Conservation (phyloP, 805 yeast species). For the Kodamaea neixiangensis region DNA sequence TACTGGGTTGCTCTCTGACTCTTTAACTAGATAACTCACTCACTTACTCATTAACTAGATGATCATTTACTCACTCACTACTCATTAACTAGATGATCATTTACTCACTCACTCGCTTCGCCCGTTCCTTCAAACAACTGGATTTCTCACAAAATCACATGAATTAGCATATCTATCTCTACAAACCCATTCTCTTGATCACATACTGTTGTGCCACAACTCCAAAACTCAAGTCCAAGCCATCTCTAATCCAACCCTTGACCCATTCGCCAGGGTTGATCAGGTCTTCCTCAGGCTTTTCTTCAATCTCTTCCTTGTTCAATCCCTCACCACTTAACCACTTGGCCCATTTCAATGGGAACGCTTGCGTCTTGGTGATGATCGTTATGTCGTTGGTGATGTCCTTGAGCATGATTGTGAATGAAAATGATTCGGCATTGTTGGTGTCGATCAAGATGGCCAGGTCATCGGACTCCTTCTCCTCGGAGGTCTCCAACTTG, state of each 20-base stretch:
- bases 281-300: conserved; percentile 11
- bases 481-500: conserved; percentile 25
- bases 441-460: conserved; percentile 46
- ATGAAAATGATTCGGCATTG: conserved; percentile 62
- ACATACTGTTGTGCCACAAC: conserved; percentile 89
- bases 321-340: conserved; percentile 69
- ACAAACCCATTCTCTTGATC: conserved; percentile 81
- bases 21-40: neutral
- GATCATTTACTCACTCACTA: too few relatives aligned
- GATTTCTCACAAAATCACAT: too few relatives aligned
- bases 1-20: too few relatives aligned
- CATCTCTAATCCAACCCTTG: conserved; percentile 49
- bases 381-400: conserved; percentile 74
- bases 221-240: conserved; percentile 78
- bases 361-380: conserved; percentile 80
- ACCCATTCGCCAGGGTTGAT: conserved; percentile 48
- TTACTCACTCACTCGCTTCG: conserved; percentile 1
- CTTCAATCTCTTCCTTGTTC: conserved; percentile 22
- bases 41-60: too few relatives aligned
- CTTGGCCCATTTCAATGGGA: conserved; percentile 87
- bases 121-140: neutral
- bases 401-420: conserved; percentile 76
- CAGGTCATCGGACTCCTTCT: conserved; percentile 20
- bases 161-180: conserved; percentile 7
- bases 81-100: too few relatives aligned